Percentiles rank a stretch among this genome's conserved stretches.
Evolutionary conservation across 1,284 basidiomycete genomes (phyloP).

Genomic region (Phlebopus sp.): DNA sequence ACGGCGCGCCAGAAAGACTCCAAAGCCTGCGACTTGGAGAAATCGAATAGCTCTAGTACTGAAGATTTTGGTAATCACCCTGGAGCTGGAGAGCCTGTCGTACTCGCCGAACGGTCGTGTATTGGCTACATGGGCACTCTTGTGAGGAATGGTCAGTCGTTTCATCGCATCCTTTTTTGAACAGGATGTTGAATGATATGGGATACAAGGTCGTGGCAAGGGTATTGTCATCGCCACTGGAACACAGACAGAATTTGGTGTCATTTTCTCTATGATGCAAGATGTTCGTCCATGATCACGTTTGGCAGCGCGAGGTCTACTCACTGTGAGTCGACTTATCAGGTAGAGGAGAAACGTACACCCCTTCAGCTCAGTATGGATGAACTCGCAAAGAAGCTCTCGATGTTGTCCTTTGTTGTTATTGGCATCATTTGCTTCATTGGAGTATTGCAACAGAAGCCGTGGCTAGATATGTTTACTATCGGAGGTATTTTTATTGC

Average conservation of each 20-base stretch:
- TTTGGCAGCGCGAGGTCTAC: neutral
- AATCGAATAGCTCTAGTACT: conserved; percentile 7
- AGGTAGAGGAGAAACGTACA: conserved; percentile 92
- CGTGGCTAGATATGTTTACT: conserved; percentile 98
- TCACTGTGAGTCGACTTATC: conserved; percentile 1
- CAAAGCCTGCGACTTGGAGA: conserved; percentile 43
- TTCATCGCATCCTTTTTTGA: neutral
- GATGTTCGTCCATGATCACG: conserved; percentile 54
- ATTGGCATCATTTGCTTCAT: conserved; percentile 94
- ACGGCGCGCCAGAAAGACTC: conserved; percentile 72
- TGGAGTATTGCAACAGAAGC: conserved; percentile 82
- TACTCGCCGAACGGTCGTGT: conserved; percentile 84
- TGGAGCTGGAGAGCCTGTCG: conserved; percentile 48
- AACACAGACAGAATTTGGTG: conserved; percentile 88
- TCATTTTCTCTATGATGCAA: conserved; percentile 98
- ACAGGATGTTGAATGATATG: conserved; percentile 10
- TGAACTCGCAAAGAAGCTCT: conserved; percentile 91
- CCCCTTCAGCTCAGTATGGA: conserved; percentile 96
- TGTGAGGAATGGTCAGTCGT: conserved; percentile 77
- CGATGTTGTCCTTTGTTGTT: conserved; percentile 85
- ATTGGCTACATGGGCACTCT: conserved; percentile 97
- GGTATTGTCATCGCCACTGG: conserved; percentile 94
- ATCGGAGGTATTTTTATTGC: conserved; percentile 76
- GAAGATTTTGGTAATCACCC: conserved; percentile 14
- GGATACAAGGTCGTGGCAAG: conserved; percentile 64